Percentiles rank a stretch among this genome's conserved stretches.
phyloP scores from a whole-genome alignment of 306 rosid species.

The Betula pendula region DNA sequence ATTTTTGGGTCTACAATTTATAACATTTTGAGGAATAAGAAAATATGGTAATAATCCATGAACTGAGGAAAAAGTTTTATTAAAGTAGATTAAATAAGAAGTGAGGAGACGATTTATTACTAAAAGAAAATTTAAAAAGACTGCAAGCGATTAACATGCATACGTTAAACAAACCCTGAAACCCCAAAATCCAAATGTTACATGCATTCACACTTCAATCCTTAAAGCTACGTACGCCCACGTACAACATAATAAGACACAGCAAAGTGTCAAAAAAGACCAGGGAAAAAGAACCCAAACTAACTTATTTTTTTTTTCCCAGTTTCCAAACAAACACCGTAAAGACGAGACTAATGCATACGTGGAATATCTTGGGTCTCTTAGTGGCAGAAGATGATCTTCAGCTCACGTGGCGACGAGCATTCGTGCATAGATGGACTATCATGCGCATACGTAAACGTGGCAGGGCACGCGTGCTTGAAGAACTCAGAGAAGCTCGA shows the following conservation, averaged over 20 bases:
- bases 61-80: too few species aligned
- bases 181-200: background rate
- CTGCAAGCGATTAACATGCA: too few species aligned
- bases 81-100: too few species aligned
- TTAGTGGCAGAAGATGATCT: conserved; percentile 90
- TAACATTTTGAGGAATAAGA: too few species aligned
- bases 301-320: background rate
- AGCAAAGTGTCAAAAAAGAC: background rate
- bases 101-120: too few species aligned
- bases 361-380: background rate
- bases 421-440: conserved; percentile 82
- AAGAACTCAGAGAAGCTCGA: conserved; percentile 59
- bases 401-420: conserved; percentile 85
- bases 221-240: too few species aligned
- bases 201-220: too few species aligned
- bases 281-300: background rate
- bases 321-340: background rate
- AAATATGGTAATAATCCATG: too few species aligned
- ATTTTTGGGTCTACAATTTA: too few species aligned
- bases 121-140: too few species aligned
- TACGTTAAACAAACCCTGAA: background rate
- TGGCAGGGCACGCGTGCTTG: conserved; percentile 72
- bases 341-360: background rate
- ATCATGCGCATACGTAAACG: conserved; percentile 75
- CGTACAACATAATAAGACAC: too few species aligned